Base-by-base conservation (phyloP, 2,329 filamentous ascomycete genomes). In the Corniculantispora saksenae region DNA sequence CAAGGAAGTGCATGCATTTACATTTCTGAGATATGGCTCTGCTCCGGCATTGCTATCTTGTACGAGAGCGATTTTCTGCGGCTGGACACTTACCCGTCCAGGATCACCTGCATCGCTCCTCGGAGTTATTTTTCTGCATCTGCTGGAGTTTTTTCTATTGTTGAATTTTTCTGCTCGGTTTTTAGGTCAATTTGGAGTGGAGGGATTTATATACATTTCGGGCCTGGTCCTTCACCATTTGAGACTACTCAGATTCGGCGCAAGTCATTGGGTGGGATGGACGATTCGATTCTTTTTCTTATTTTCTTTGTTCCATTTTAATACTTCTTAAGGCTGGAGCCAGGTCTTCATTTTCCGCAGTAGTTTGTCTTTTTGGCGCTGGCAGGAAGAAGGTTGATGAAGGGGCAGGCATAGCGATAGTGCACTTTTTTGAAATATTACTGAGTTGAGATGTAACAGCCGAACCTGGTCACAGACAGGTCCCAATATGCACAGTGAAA, bases 351-450 rank as follows among this genome's bases (percentile, higher is more conserved):
- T 21, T 40, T 40, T 40, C 43, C 27, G 25, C 27, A 32, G 25
- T 48, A 21, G 7, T 63, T 56, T 48, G 27, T 35, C 47, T 21
- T 48, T 15, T 50, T 57, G 50, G 60, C 51, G 53, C 29, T 29
- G 8, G 10, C 43, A 38, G 40, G 32, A 50, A 51, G 32, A n/a
- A 29, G 9, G 25, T 35, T 54, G 23, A 56, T 35, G 15, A 47
- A 53, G 51, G 35, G 32, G 45, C 38, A 53, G 54, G 55, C 56
- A 64, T 64, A 60, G 63, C 56, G 48, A 35, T 27, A 58, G 48
- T 64, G n/a, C 13, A 48, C 21, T 29, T 63, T n/a, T 21, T 47
- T 59, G 48, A 60, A 29, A 54, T 67, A 61, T 66, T 43, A 57
- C 43, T 38, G 25, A 19, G n/a, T 53, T 53, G 63, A 63, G 35